phyloP scores from a whole-genome alignment of 2,329 filamentous ascomycete genomes.

The Penicillium sp. region DNA sequence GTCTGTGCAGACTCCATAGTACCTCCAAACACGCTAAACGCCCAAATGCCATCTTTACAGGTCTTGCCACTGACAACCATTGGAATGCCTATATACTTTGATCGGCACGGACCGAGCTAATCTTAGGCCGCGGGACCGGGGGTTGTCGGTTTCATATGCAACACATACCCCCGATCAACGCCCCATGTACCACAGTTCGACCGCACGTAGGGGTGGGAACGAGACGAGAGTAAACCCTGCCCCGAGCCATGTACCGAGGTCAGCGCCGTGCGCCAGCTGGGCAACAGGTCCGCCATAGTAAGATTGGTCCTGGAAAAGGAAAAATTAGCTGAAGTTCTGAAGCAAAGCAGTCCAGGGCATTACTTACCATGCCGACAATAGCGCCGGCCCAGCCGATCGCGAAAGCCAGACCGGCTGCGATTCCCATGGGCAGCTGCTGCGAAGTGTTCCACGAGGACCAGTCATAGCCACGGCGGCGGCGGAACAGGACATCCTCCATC shows the following conservation, averaged over 20 bases:
- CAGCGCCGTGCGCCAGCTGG: slow-evolving; percentile 31
- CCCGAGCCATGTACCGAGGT: slow-evolving; percentile 39
- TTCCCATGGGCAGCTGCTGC: slow-evolving; percentile 40
- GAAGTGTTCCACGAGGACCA: slow-evolving; percentile 44
- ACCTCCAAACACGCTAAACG: background rate
- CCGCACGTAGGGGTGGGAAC: slow-evolving; percentile 35
- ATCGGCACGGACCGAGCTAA: slow-evolving; percentile 4
- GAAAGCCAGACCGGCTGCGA: slow-evolving; percentile 40
- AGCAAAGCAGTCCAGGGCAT: background rate
- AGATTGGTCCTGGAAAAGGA: slow-evolving; percentile 30
- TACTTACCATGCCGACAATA: slow-evolving; percentile 40
- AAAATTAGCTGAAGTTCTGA: background rate
- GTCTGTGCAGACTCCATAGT: background rate
- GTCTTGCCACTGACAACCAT: background rate
- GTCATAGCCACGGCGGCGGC: slow-evolving; percentile 37
- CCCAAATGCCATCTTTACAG: slow-evolving; percentile 2
- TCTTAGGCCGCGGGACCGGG: slow-evolving; percentile 13
- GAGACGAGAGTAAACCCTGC: slow-evolving; percentile 34
- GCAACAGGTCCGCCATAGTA: slow-evolving; percentile 42
- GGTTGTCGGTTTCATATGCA: slow-evolving; percentile 12
- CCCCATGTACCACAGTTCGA: slow-evolving; percentile 32
- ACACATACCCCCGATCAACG: slow-evolving; percentile 16
- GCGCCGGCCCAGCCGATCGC: slow-evolving; percentile 42
- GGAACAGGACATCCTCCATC: slow-evolving; percentile 46
- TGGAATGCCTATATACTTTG: slow-evolving; percentile 1